phyloP scores from a whole-genome alignment of 2,329 filamentous ascomycete genomes.

The Rutstroemia sp. region DNA sequence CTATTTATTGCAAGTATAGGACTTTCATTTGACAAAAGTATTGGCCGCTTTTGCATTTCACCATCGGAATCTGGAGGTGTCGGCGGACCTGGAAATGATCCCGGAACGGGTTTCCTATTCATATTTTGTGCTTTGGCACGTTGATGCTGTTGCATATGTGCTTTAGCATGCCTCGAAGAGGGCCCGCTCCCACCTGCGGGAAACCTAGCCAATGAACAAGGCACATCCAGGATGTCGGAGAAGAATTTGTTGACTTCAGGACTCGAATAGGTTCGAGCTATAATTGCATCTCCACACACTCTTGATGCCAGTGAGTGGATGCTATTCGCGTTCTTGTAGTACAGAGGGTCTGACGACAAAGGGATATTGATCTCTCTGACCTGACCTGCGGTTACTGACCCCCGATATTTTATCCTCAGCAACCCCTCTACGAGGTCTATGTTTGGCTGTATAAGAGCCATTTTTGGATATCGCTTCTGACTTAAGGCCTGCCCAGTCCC shows the following conservation, averaged over 20 bases:
- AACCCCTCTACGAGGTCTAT: slow-evolving; percentile 64
- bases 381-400: slow-evolving; percentile 20
- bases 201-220: slow-evolving; percentile 79
- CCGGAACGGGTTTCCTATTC: slow-evolving; percentile 34
- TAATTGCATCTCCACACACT: slow-evolving; percentile 77
- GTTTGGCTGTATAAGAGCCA: slow-evolving; percentile 73
- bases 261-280: slow-evolving; percentile 63
- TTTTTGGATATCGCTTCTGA: slow-evolving; percentile 81
- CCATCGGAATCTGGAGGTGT: slow-evolving; percentile 52
- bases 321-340: slow-evolving; percentile 39
- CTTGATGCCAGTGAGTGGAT: slow-evolving; percentile 47
- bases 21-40: slow-evolving; percentile 86
- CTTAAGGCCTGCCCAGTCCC: slow-evolving; percentile 78
- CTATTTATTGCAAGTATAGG: slow-evolving; percentile 81
- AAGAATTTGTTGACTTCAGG: slow-evolving; percentile 68
- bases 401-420: slow-evolving; percentile 52
- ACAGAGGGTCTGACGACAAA: slow-evolving; percentile 57
- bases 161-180: slow-evolving; percentile 63
- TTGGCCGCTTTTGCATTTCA: slow-evolving; percentile 42
- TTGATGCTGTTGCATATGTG: slow-evolving; percentile 56
- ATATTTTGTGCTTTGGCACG: slow-evolving; percentile 14
- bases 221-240: slow-evolving; percentile 63
- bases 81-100: slow-evolving; percentile 46
- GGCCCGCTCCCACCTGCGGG: slow-evolving; percentile 56
- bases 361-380: slow-evolving; percentile 45